Evolutionary conservation across 805 yeast genomes (phyloP).

Genomic region (Cyberlindnera japonica): DNA sequence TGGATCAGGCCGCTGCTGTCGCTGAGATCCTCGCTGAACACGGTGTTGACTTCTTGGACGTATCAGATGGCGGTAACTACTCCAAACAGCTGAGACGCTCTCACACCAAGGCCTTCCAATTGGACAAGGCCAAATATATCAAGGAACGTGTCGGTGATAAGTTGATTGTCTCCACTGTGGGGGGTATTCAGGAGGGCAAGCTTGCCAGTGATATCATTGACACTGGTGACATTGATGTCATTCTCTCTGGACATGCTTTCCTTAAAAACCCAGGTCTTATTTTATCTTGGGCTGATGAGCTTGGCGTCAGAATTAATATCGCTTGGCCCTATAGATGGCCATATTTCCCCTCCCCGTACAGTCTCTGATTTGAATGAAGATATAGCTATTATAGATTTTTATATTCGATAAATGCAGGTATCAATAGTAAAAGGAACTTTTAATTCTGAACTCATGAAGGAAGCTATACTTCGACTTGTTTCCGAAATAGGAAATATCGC

Average conservation of each 20-base stretch:
- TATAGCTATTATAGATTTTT: too few species aligned
- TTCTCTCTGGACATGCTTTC: constrained; percentile 43
- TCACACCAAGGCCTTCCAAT: constrained; percentile 32
- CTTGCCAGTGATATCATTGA: constrained; percentile 40
- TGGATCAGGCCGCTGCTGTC: constrained; percentile 28
- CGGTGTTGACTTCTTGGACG: constrained; percentile 51
- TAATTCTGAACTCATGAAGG: too few species aligned
- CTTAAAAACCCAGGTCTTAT: constrained; percentile 49
- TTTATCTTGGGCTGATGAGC: constrained; percentile 47
- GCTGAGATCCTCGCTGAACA: constrained; percentile 36
- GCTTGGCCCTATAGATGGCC: constrained; percentile 35
- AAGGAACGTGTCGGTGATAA: constrained; percentile 43
- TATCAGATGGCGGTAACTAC: constrained; percentile 51
- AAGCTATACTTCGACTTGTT: too few species aligned
- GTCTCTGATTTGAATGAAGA: not conserved
- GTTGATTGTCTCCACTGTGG: constrained; percentile 44
- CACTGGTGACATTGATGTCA: constrained; percentile 43
- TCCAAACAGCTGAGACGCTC: constrained; percentile 27
- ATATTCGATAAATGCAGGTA: too few species aligned
- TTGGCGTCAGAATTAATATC: constrained; percentile 39
- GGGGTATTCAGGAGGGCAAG: constrained; percentile 35
- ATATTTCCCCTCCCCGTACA: constrained; percentile 20
- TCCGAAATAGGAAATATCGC: not conserved
- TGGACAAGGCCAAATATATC: constrained; percentile 37
- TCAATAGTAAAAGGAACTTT: too few species aligned